Evolutionary conservation across 371 early-diverging fungal genomes (phyloP), one percentile per base, ranked within the genome.

Genomic region (Actinomortierella ambigua): DNA sequence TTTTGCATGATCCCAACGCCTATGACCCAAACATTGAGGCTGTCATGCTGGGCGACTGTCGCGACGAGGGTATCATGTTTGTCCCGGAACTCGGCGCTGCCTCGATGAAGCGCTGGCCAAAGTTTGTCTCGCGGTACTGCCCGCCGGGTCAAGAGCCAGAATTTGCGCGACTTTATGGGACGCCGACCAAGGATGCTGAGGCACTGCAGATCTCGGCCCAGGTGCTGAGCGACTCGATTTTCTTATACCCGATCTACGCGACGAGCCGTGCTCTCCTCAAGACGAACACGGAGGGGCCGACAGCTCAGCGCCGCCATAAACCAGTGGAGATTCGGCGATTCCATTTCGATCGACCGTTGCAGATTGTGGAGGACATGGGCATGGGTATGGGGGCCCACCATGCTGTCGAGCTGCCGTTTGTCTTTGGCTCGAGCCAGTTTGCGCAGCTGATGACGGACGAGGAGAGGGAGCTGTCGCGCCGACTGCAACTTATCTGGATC

Each of bases 1-100:
- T 61, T 64, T 29, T 57, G 15, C 75, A 75, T 27, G 75, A 75
- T 44, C 55, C 65, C 2, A 13, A 64, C 3, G 40, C 58, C 46
- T 75, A 75, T 15, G 75, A 75, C 23, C 61, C 75, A 0, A 52
- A 55, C 0, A 26, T 75, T 22, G 63, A 63, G 44, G 47, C 68
- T 1, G 68, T 68, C 23, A 67, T 75, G 75, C n/a, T 75, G n/a
- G 75, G 75, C 1, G 68, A 63, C 26, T 75, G 75, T 14, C 68
- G 68, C 7, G 75, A 75, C 24, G 75, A 75, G 18, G 75, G 75
- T 0, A 20, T 15, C 17, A 67, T 68, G 68, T 68, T 68, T 47
- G 39, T 49, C 26, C 17, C 22, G 49, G 49, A 49, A 0, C 22
- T 73, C 15, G 75, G 75, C 18, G 67, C 68, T 2, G 47, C 23